Conservation (phyloP, 1,284 basidiomycete species). For the Ustilago crameri region DNA sequence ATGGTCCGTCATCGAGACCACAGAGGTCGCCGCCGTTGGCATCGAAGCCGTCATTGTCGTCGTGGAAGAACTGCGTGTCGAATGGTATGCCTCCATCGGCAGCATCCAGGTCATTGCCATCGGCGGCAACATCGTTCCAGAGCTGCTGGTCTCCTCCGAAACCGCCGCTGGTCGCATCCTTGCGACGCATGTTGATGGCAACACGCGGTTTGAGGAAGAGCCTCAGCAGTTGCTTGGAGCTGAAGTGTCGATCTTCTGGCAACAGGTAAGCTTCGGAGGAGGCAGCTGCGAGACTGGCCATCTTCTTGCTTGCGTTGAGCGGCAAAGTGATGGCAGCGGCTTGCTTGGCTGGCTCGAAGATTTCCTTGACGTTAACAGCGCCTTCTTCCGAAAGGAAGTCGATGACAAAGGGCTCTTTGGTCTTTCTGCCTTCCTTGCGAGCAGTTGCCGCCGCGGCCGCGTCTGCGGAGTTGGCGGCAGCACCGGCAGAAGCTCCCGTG, state of each 20-base stretch:
- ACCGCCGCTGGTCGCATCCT: conserved; percentile 83
- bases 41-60: conserved; percentile 77
- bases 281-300: conserved; percentile 68
- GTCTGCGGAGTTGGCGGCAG: conserved; percentile 20
- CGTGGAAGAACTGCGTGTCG: conserved; percentile 96
- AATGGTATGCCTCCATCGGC: conserved; percentile 74
- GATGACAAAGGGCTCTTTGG: conserved; percentile 83
- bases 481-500: conserved; percentile 21
- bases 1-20: conserved; percentile 53
- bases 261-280: conserved; percentile 75
- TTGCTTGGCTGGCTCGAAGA: conserved; percentile 74
- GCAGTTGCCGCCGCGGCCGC: conserved; percentile 15
- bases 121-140: conserved; percentile 86
- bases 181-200: conserved; percentile 70
- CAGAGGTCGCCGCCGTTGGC: conserved; percentile 41
- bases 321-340: conserved; percentile 68
- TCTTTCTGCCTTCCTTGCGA: conserved; percentile 44
- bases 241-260: conserved; percentile 98
- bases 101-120: conserved; percentile 26
- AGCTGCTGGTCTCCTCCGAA: conserved; percentile 88
- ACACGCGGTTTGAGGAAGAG: conserved; percentile 84
- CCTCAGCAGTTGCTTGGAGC: conserved; percentile 85
- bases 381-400: conserved; percentile 80
- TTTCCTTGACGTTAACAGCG: conserved; percentile 76
- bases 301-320: conserved; percentile 64